phyloP scores from a whole-genome alignment of 768 basidiomycete genomes.

The Boletus fagicola region DNA sequence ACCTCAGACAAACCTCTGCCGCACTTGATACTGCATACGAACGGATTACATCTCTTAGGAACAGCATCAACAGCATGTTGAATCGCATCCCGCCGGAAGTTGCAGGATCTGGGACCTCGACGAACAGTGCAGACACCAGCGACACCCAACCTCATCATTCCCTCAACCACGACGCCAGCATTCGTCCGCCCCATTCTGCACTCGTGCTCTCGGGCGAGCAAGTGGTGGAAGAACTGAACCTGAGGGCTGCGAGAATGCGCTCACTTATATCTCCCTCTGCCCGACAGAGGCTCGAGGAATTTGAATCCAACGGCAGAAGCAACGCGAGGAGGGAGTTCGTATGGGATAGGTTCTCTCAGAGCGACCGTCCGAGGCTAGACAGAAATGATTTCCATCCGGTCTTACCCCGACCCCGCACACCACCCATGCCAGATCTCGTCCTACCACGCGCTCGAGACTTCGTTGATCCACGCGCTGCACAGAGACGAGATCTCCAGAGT shows the following conservation, averaged over 20 bases:
- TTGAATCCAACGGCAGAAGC: conserved; percentile 21
- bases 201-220: conserved; percentile 31
- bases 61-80: conserved; percentile 45
- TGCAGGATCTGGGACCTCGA: conserved; percentile 7
- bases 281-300: conserved; percentile 34
- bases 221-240: conserved; percentile 27
- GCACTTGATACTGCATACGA: conserved; percentile 54
- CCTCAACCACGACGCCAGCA: conserved; percentile 19
- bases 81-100: conserved; percentile 39
- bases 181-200: conserved; percentile 32
- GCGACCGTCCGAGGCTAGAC: conserved; percentile 12
- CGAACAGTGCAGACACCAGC: conserved; percentile 3
- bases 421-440: conserved; percentile 31
- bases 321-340: conserved; percentile 15
- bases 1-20: conserved; percentile 49
- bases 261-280: conserved; percentile 30
- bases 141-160: conserved; percentile 11
- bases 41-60: conserved; percentile 54
- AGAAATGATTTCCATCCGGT: conserved; percentile 16
- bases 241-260: conserved; percentile 29
- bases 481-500: conserved; percentile 23
- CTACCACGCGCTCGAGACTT: conserved; percentile 17
- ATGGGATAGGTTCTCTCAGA: conserved; percentile 25
- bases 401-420: conserved; percentile 26
- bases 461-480: conserved; percentile 14